phyloP scores from a whole-genome alignment of 169 alveolate genomes.

The Plasmodium gaboni region DNA sequence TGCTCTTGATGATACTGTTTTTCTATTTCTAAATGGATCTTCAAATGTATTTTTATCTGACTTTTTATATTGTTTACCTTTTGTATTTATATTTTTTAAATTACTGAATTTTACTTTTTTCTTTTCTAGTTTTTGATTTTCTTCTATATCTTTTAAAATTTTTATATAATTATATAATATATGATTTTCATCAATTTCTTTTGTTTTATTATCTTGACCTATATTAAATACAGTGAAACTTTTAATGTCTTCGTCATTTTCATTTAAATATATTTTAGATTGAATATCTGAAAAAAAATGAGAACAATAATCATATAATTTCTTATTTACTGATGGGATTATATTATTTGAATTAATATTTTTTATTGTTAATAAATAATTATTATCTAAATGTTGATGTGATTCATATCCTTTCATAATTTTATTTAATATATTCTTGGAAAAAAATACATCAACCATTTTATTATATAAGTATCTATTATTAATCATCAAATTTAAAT shows the following conservation, averaged over 20 bases:
- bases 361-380: constrained; percentile 42
- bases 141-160: constrained; percentile 47
- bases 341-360: constrained; percentile 45
- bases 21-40: constrained; percentile 77
- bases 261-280: constrained; percentile 61
- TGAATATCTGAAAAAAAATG: constrained; percentile 69
- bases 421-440: constrained; percentile 20
- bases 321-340: constrained; percentile 55
- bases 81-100: constrained; percentile 13
- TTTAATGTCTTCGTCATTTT: constrained; percentile 67
- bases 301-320: constrained; percentile 62
- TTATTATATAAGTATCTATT: constrained; percentile 29
- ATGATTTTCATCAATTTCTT: constrained; percentile 72
- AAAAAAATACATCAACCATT: constrained; percentile 31
- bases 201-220: constrained; percentile 62
- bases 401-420: constrained; percentile 50
- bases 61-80: constrained; percentile 69
- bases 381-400: constrained; percentile 66
- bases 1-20: constrained; percentile 81
- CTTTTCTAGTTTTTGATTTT: constrained; percentile 34
- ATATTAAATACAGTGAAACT: constrained; percentile 41
- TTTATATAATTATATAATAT: constrained; percentile 58
- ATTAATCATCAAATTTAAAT: constrained; percentile 17
- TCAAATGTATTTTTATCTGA: constrained; percentile 72
- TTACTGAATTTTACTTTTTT: constrained; percentile 34